Conservation (phyloP, 2,329 filamentous ascomycete genomes). For the Didymella segeticola region DNA sequence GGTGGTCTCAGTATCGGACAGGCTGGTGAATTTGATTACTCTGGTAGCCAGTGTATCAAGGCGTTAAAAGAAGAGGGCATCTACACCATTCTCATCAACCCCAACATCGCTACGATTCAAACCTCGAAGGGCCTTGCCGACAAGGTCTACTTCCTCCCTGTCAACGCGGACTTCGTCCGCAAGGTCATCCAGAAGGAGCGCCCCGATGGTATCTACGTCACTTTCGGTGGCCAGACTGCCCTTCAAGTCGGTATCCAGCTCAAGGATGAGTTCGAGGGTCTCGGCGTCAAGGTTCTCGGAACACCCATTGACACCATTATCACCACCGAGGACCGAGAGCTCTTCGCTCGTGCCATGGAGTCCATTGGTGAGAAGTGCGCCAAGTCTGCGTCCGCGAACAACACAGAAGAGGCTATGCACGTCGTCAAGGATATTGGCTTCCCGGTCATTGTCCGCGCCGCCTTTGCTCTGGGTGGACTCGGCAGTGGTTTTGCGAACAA, state of each 20-base stretch:
- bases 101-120: conserved; percentile 98
- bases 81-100: conserved; percentile 97
- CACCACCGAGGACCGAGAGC: conserved; percentile 95
- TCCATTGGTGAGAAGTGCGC: conserved; percentile 97
- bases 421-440: conserved; percentile 92
- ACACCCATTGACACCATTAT: conserved; percentile 98
- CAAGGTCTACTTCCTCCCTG: conserved; percentile 98
- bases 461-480: conserved; percentile 92
- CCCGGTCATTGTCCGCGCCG: conserved; percentile 95
- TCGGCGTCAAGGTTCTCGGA: conserved; percentile 93
- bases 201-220: conserved; percentile 96
- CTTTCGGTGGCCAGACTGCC: conserved; percentile 96
- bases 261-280: conserved; percentile 92
- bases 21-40: conserved; percentile 98
- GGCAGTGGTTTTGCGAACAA: conserved; percentile 96
- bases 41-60: conserved; percentile 97
- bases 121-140: conserved; percentile 97
- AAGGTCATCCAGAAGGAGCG: conserved; percentile 96
- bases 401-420: conserved; percentile 83
- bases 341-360: conserved; percentile 98
- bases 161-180: conserved; percentile 95
- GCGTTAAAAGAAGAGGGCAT: conserved; percentile 97
- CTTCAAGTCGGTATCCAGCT: conserved; percentile 96
- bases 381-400: conserved; percentile 92
- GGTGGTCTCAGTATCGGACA: conserved; percentile 97